A percentile compares a stretch with the other conserved stretches of the same genome.
These are phyloP conservation scores for Cystofilobasidium capitatum DNA, from an alignment of 768 basidiomycete genomes.

Conservation along the genomic window DNA sequence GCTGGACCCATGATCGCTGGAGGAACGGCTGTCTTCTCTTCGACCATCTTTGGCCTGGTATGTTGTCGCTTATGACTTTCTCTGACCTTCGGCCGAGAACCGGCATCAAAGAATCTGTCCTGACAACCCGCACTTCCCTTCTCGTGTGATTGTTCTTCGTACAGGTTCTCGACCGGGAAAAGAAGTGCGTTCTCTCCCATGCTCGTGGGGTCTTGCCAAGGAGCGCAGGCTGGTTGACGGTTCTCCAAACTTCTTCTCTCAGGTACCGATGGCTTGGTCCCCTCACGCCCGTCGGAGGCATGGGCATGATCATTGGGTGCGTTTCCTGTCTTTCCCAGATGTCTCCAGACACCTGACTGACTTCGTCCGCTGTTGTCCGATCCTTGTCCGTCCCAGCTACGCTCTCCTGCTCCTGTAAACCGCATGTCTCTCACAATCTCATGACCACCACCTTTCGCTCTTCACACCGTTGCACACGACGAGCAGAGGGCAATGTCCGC, in stretches of 20 bases:
- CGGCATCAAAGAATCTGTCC: too few species aligned
- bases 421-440: too few species aligned
- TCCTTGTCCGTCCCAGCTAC: background rate
- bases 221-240: background rate
- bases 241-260: background rate
- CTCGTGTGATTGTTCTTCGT: too few species aligned
- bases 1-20: constrained; percentile 22
- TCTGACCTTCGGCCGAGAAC: too few species aligned
- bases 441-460: too few species aligned
- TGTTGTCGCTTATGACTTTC: too few species aligned
- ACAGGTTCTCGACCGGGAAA: constrained; percentile 14
- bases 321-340: background rate
- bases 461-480: too few species aligned
- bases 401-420: constrained; percentile 10
- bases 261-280: constrained; percentile 20
- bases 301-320: constrained; percentile 18
- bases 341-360: background rate
- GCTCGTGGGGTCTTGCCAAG: background rate
- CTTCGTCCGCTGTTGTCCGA: background rate
- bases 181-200: background rate
- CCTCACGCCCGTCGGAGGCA: constrained; percentile 18
- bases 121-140: too few species aligned
- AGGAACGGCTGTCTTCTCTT: constrained; percentile 7
- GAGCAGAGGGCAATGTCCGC: too few species aligned
- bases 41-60: constrained; percentile 17